Base-by-base conservation (phyloP, 2,329 filamentous ascomycete genomes). In the Lecanicillium sp. region DNA sequence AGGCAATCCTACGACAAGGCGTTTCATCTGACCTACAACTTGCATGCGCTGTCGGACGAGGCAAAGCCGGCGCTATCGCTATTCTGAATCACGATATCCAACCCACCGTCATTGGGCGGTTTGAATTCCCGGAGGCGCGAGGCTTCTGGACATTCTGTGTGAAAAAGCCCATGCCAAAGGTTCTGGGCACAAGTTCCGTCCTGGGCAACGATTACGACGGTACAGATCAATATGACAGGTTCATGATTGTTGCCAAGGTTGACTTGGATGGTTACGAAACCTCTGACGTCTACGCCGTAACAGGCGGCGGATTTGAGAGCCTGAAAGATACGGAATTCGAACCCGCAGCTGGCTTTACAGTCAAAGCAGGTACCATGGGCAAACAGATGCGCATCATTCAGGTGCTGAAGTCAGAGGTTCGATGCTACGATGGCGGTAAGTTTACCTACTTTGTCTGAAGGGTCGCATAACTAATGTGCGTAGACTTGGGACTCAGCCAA, bases 241-340 rank as follows among this genome's bases (percentile, higher is more conserved):
- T 86, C 52, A 79, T 95, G 68, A 86, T 96, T 48, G 78, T 90
- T 17, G 84, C 85, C 34, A 87, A 87, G 60, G 69, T 77, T 8
- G 73, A 78, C 34, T 61, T 77, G 15, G 77, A 81, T 42, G 82
- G 79, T 1, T 81, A 78, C 41, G 86, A 90, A 58, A 81, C 79
- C 31, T 90, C 87, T 1, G 79, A 86, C 40, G 81, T 94, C 3
- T 89, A 89, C 51, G 74, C 77, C 29, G 68, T 90, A 29, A 84
- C 81, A n/a, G 77, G 75, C 1, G 78, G 79, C 20, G 79, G 79
- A 3, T 79, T 94, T 42, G 81, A 88, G 55, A 78, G 84, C 29
- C 71, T 90, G 7, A 77, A 78, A 27, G 87, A 83, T 29, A 87
- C 88, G 1, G 92, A 98, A 53, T 96, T 97, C 55, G 94, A 98